phyloP scores from a whole-genome alignment of 225 moss, liverwort and hornwort genomes.

The Rhytidiadelphus loreus region DNA sequence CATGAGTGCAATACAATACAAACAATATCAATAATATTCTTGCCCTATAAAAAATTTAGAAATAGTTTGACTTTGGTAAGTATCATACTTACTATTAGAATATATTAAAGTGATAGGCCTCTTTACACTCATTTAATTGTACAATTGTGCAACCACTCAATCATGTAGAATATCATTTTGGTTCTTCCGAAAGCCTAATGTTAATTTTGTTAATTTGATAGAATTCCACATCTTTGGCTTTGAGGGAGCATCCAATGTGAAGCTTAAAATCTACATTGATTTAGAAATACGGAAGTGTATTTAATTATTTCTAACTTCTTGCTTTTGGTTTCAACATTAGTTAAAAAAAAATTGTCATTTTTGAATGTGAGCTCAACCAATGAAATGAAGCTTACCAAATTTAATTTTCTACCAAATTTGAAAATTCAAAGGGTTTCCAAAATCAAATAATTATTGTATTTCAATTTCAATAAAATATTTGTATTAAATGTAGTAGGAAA shows the following conservation, averaged over 20 bases:
- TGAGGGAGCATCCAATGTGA: fast-evolving
- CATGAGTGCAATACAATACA: not conserved
- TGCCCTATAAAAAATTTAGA: not conserved
- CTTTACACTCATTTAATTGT: not conserved
- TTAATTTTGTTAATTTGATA: not conserved
- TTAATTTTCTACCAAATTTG: not conserved
- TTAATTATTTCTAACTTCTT: not conserved
- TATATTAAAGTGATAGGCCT: not conserved
- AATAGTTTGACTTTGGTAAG: not conserved
- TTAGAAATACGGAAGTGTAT: fast-evolving
- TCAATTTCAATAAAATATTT: not conserved
- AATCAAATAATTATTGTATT: not conserved
- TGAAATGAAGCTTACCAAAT: not conserved
- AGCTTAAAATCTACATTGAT: not conserved
- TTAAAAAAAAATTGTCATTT: not conserved
- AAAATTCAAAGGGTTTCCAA: not conserved
- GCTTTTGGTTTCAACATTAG: not conserved
- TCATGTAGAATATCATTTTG: too few species aligned
- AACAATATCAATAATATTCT: not conserved
- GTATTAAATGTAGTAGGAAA: not conserved
- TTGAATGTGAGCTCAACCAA: not conserved
- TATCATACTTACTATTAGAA: fast-evolving
- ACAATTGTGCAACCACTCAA: not conserved
- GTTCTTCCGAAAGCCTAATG: fast-evolving
- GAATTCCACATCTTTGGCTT: too few species aligned